A percentile compares a stretch with the other conserved stretches of the same genome.
These are phyloP conservation scores for Pseudodiploospora longispora DNA, from an alignment of 2,329 filamentous ascomycete genomes.

Conservation along the genomic window DNA sequence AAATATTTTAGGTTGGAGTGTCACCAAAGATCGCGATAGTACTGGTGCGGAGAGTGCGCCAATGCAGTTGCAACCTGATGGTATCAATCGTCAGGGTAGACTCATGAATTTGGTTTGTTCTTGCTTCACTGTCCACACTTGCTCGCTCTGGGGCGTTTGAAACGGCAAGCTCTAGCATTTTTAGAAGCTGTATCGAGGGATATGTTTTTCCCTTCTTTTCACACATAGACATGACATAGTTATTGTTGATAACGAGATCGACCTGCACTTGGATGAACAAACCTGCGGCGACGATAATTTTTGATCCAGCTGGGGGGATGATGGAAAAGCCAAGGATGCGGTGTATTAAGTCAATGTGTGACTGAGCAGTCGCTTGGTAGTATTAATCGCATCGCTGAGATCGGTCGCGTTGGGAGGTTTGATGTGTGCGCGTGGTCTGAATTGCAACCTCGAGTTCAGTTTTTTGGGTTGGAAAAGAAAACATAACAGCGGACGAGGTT, in stretches of 20 bases:
- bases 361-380: neutral
- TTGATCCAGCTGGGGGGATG: too few species aligned
- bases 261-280: too few species aligned
- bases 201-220: neutral
- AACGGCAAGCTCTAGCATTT: constrained; percentile 60
- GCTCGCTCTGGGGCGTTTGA: constrained; percentile 45
- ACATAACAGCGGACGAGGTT: too few species aligned
- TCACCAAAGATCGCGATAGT: constrained; percentile 29
- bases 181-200: constrained; percentile 39
- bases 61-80: constrained; percentile 22
- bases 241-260: too few species aligned
- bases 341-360: neutral
- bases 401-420: too few species aligned
- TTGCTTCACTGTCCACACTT: constrained; percentile 67
- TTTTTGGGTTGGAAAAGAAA: too few species aligned
- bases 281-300: too few species aligned
- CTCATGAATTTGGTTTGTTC: constrained; percentile 32
- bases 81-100: constrained; percentile 17
- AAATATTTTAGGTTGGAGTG: constrained; percentile 9
- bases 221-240: neutral
- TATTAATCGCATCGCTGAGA: too few species aligned
- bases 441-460: too few species aligned
- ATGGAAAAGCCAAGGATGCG: too few species aligned
- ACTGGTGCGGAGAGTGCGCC: constrained; percentile 15
- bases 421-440: too few species aligned